Evolutionary conservation across 2,329 filamentous ascomycete species (phyloP).

Genomic region (Penicillium rolfsii): DNA sequence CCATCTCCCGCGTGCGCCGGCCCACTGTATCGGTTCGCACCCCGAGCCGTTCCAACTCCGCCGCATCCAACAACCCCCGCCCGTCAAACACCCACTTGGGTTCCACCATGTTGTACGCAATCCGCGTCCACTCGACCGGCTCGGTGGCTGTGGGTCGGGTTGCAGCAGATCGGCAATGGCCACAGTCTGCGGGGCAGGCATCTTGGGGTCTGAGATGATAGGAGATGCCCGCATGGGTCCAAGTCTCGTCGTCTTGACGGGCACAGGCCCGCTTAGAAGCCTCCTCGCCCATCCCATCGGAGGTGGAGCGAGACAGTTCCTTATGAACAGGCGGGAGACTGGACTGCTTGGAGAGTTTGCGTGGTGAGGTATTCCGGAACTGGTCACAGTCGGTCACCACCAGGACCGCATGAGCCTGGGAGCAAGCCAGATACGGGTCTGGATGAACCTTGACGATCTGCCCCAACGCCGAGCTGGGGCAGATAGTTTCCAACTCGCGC

Average conservation of each 20-base stretch:
- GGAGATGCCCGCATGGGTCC: conserved; percentile 25
- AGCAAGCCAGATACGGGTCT: conserved; percentile 52
- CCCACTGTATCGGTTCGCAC: conserved; percentile 42
- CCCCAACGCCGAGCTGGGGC: conserved; percentile 27
- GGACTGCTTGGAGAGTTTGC: background rate
- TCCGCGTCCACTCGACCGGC: conserved; percentile 51
- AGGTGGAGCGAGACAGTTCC: background rate
- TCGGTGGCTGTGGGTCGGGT: conserved; percentile 27
- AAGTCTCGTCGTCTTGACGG: conserved; percentile 25
- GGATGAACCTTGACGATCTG: conserved; percentile 43
- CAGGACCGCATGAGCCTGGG: conserved; percentile 52
- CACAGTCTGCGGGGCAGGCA: conserved; percentile 32
- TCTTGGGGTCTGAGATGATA: conserved; percentile 30
- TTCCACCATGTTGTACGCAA: conserved; percentile 50
- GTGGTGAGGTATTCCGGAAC: conserved; percentile 44
- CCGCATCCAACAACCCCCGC: conserved; percentile 40
- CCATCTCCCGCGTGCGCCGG: conserved; percentile 13
- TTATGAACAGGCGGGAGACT: background rate
- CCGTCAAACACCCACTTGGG: conserved; percentile 58
- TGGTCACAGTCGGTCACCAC: conserved; percentile 60
- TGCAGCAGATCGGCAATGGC: conserved; percentile 30
- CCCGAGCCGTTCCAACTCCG: conserved; percentile 42
- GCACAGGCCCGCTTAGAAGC: conserved; percentile 7
- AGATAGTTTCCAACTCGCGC: conserved; percentile 40
- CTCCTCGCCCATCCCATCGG: background rate